Evolutionary conservation across 495 filamentous ascomycete species (phyloP).

Genomic region (Cetradonia linearis): DNA sequence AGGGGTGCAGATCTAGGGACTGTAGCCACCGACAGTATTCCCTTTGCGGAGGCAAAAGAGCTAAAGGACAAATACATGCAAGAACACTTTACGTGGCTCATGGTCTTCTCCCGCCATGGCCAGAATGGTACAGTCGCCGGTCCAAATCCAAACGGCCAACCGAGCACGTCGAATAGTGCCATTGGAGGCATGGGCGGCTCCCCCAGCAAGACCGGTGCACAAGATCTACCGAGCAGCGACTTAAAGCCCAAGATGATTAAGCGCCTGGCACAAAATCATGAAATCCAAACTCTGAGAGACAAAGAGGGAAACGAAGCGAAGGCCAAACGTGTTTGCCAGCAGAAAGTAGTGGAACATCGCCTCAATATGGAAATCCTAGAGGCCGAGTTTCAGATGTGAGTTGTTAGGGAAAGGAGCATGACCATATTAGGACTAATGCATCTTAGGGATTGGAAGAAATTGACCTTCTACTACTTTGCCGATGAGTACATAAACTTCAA

Average conservation of each 20-base stretch:
- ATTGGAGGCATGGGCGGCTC: slow-evolving; percentile 67
- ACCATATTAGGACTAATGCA: slow-evolving; percentile 17
- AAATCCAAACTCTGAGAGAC: slow-evolving; percentile 74
- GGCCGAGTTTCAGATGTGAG: slow-evolving; percentile 98
- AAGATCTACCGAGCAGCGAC: slow-evolving; percentile 63
- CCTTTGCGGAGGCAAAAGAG: slow-evolving; percentile 73
- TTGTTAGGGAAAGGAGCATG: background rate
- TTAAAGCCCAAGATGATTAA: slow-evolving; percentile 95
- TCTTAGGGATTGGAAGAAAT: slow-evolving; percentile 90
- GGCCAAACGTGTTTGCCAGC: slow-evolving; percentile 89
- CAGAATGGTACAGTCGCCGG: slow-evolving; percentile 54
- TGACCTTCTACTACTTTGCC: slow-evolving; percentile 98
- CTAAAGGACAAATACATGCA: slow-evolving; percentile 80
- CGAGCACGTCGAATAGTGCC: slow-evolving; percentile 47
- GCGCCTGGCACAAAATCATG: slow-evolving; percentile 79
- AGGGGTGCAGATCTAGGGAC: slow-evolving; percentile 91
- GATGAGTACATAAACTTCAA: slow-evolving; percentile 99
- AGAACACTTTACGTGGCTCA: slow-evolving; percentile 92
- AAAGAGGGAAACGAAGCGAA: slow-evolving; percentile 98
- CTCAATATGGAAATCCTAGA: slow-evolving; percentile 98
- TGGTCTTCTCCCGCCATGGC: slow-evolving; percentile 79
- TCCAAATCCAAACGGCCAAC: slow-evolving; percentile 29
- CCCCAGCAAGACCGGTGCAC: slow-evolving; percentile 50
- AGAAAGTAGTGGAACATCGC: slow-evolving; percentile 89
- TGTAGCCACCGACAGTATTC: slow-evolving; percentile 75